Evolutionary conservation across 768 basidiomycete species (phyloP), one percentile per base, ranked within the genome.

Genomic region (Austroboletus festivus): DNA sequence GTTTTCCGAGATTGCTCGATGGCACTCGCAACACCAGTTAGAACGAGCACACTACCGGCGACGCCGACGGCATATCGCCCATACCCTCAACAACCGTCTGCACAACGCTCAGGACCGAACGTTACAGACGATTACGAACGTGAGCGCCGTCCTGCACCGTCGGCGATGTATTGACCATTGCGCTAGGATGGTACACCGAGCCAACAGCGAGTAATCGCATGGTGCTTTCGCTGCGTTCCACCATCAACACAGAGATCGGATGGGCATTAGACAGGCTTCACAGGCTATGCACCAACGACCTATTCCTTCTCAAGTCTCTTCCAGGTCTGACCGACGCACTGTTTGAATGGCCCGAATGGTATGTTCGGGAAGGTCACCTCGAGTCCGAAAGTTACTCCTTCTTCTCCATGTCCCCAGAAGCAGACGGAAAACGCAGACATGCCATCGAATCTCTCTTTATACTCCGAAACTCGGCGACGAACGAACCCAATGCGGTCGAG

Each of bases 241-340:
- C 83, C 5, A 85, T 98, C 40, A 76, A 83, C 45, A 68, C 79
- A 8, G 95, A 98, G 61, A 77, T 93, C 47, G 82, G 82, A 47
- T 97, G 92, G 89, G 89, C 93, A 18, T 78, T 99, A 33, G 86
- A 92, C 57, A 83, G 89, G 41, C 78, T 98, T 10, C 83, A 86
- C 52, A 80, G 89, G 18, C 74, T 90, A n/a, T 85, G 83, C 56
- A 77, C 78, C 56, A 86, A 89, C 57, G 91, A 93, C 43, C 73
- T 82, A 44, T 90, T 95, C 67, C 63, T 80, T 47, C 76, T 97
- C 48, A 76, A 74, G 33, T 72, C 74, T 28, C 82, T 89, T 43
- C 86, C 89, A 0, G 91, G 91, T 9, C 73, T 94, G 35, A 80
- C 89, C 21, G 86, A 92, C 57, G 86, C 85, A 5, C 73, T 97